phyloP scores from a whole-genome alignment of 1,284 basidiomycete genomes.

The Heterobasidion irregulare region DNA sequence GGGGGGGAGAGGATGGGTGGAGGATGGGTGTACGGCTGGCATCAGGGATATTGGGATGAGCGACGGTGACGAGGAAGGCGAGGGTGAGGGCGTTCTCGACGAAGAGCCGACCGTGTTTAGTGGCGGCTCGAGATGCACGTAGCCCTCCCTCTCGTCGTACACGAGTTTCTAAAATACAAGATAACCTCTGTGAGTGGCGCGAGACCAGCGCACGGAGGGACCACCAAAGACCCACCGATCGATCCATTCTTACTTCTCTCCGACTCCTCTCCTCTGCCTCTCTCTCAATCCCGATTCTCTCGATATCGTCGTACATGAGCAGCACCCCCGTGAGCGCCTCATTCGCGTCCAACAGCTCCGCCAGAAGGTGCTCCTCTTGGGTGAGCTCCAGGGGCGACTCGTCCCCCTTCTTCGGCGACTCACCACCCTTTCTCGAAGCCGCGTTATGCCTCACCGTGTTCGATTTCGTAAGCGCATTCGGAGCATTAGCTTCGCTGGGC shows the following conservation, averaged over 20 bases:
- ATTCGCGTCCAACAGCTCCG: slow-evolving; percentile 57
- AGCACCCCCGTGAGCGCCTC: slow-evolving; percentile 42
- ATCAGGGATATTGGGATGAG: slow-evolving; percentile 28
- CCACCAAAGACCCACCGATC: slow-evolving; percentile 32
- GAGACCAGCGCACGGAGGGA: neutral
- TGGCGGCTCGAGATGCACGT: slow-evolving; percentile 17
- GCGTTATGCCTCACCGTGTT: neutral
- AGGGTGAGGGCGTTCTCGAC: slow-evolving; percentile 27
- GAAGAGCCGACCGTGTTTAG: slow-evolving; percentile 20
- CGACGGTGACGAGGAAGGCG: slow-evolving; percentile 23
- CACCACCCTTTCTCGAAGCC: neutral
- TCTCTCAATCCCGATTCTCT: slow-evolving; percentile 55
- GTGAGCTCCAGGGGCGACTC: slow-evolving; percentile 37
- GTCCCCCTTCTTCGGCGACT: slow-evolving; percentile 5
- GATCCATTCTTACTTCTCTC: slow-evolving; percentile 47
- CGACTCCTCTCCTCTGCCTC: slow-evolving; percentile 53
- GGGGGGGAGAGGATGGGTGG: slow-evolving; percentile 30
- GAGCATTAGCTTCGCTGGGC: slow-evolving; percentile 6
- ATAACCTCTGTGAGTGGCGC: neutral
- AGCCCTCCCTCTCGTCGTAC: slow-evolving; percentile 21
- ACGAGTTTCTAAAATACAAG: slow-evolving; percentile 20
- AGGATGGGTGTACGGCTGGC: slow-evolving; percentile 12
- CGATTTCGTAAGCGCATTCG: slow-evolving; percentile 8
- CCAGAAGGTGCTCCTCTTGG: slow-evolving; percentile 54
- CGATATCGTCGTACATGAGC: slow-evolving; percentile 54